Conservation (phyloP, 352 stramenopile species). For the Pythium brachiatum region DNA sequence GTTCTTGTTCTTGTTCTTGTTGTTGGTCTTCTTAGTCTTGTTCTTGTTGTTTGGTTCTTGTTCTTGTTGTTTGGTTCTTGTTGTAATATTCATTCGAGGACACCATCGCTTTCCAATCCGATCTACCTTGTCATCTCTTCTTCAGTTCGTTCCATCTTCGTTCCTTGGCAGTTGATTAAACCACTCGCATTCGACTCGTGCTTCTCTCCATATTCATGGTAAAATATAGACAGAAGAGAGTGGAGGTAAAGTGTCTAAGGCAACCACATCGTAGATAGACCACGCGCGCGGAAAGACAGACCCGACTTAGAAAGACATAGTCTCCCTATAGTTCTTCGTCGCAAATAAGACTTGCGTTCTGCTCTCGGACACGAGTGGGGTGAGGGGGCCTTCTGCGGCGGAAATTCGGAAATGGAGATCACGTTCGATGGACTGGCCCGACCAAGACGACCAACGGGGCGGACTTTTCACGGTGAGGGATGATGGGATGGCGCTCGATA, state of each 20-base stretch:
- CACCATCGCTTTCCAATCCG: slow-evolving; percentile 78
- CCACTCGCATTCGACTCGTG: slow-evolving; percentile 7
- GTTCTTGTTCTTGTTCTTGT: slow-evolving; percentile 23
- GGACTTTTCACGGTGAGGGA: background rate
- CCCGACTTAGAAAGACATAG: slow-evolving; percentile 89
- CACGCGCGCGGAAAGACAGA: slow-evolving; percentile 54
- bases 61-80: slow-evolving; percentile 49
- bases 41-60: slow-evolving; percentile 35
- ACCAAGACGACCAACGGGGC: background rate
- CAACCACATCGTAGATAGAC: slow-evolving; percentile 70
- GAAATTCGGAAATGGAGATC: slow-evolving; percentile 54
- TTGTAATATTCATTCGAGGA: slow-evolving; percentile 69
- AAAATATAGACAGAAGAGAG: slow-evolving; percentile 64
- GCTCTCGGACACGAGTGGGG: slow-evolving; percentile 43
- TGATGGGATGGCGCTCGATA: slow-evolving; percentile 15
- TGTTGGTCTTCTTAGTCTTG: slow-evolving; percentile 26
- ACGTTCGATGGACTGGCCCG: background rate
- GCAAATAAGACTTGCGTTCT: slow-evolving; percentile 56
- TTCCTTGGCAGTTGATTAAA: slow-evolving; percentile 3
- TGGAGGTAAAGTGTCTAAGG: slow-evolving; percentile 26
- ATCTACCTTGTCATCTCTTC: slow-evolving; percentile 60
- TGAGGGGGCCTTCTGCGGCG: slow-evolving; percentile 64
- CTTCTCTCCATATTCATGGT: slow-evolving; percentile 24
- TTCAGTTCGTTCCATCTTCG: slow-evolving; percentile 53
- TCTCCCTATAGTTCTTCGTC: slow-evolving; percentile 76